Evolutionary conservation across 768 basidiomycete genomes (phyloP), one percentile per base, ranked within the genome.

Genomic region (Leccinellum rugosiceps): DNA sequence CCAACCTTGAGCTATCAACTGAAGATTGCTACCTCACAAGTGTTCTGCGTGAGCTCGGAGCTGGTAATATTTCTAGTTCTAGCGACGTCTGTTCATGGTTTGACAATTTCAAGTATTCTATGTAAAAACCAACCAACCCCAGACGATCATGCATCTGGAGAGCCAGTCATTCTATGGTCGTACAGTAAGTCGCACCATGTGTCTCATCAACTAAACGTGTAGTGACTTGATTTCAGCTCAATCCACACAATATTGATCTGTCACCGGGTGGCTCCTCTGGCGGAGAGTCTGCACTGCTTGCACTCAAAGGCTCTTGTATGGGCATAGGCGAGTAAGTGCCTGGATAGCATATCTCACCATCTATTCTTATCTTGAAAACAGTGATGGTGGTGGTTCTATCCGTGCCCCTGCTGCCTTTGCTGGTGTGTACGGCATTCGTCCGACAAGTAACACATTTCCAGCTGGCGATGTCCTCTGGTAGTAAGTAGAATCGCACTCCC

Each of bases 241-340:
- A 83, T 55, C 82, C 82, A 1, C 65, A 70, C 66, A 81, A 82
- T 58, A 68, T 74, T 2, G 49, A 67, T 11, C 65, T 80, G 23
- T 79, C 77, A 0, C 65, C 75, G 1, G 82, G 83, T 13, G 83
- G 83, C n/a, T 81, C 80, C 10, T 78, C 77, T 2, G 82, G 82
- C 7, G 82, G 82, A 31, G 82, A 81, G 64, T 72, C 74, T 5
- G 79, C 82, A 0, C 62, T 83, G 1, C 52, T 83, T 2, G 79
- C 79, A 4, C 58, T 82, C 53, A 75, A 74, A 34, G 80, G 80
- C 31, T 72, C 75, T 21, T 75, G 76, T 28, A 58, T 82, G 28
- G 78, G 81, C 7, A 66, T 80, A 25, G 78, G 80, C 28, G 77
- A 75, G 69, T 48, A 38, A 60, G 67, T 61, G 28, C 0, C 4